phyloP scores from a whole-genome alignment of 2,329 filamentous ascomycete species.

The Alternaria sp. region DNA sequence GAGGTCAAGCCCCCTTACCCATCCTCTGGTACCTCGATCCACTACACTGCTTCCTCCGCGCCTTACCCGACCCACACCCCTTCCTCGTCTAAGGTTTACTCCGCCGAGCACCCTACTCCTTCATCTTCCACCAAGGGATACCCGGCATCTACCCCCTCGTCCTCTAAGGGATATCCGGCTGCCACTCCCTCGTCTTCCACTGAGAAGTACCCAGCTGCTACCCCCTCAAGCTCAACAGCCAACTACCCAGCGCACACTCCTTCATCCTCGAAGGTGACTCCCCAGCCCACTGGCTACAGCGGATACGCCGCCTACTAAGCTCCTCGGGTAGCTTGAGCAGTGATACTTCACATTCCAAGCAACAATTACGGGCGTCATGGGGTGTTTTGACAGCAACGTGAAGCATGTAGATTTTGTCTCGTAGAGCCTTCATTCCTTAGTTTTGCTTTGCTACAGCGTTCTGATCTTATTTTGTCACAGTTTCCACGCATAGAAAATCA shows the following conservation, averaged over 20 bases:
- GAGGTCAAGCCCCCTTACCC: conserved; percentile 6
- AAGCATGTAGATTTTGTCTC: conserved; percentile 11
- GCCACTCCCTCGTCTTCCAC: conserved; percentile 1
- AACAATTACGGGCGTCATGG: conserved; percentile 17
- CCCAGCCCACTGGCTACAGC: conserved; percentile 26
- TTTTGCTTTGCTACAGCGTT: conserved; percentile 40
- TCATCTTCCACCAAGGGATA: conserved; percentile 6
- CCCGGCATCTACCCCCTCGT: conserved; percentile 3
- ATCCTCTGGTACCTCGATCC: conserved; percentile 16
- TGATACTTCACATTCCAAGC: conserved; percentile 11
- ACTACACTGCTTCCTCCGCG: conserved; percentile 19
- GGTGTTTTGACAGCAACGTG: conserved; percentile 15
- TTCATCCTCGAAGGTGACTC: conserved; percentile 18
- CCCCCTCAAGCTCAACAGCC: conserved; percentile 7
- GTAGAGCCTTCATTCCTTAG: conserved; percentile 24
- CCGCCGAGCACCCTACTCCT: not conserved
- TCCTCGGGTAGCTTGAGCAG: conserved; percentile 7
- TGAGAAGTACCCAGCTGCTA: conserved; percentile 15
- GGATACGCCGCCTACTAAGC: conserved; percentile 22
- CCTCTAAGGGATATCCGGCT: conserved; percentile 21
- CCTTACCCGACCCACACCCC: conserved; percentile 34
- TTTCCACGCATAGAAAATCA: conserved; percentile 11
- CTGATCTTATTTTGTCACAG: not conserved
- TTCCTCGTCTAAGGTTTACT: conserved; percentile 9
- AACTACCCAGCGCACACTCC: conserved; percentile 10